Evolutionary conservation across 805 yeast species (phyloP), one percentile per base, ranked within the genome.

Genomic region (Hanseniaspora lindneri): DNA sequence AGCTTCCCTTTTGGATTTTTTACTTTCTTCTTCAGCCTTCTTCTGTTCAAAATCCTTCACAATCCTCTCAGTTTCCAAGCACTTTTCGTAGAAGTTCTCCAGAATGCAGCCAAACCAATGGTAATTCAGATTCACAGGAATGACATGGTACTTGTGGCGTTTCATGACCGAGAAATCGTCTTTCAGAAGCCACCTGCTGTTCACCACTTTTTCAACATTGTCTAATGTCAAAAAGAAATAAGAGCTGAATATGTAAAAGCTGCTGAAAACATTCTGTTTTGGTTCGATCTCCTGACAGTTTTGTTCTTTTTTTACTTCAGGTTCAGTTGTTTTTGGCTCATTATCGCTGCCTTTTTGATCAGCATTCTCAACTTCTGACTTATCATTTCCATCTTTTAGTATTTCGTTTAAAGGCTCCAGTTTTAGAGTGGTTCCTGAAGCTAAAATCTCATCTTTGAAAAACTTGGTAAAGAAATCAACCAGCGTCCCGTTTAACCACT

Each of bases 81-180:
- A 46, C 58, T 54, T 43, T 75, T 67, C 24, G 25, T 46, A 46
- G 56, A 76, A 66, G 52, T 80, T 73, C 51, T 76, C 69, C 3
- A 89, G 74, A 3, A 89, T 73, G 24, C 84, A 79, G 40, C 88
- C 79, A 59, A 79, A 84, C 98, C 98, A 92, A 65, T 92, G 98
- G 34, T 75, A 68, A 35, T 72, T 73, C 53, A 80, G 83, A 61
- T 85, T 84, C 8, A 92, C 79, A 0, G 98, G 98, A 10, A 48
- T 37, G 89, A 69, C 2, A 88, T 71, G 2, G 86, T 66, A 56
- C 72, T 76, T 39, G 75, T 72, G 57, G 72, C 79, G 17, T 66
- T 68, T 62, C 77, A 71, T 2, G 80, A 48, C 34, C 5, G 41
- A 39, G 30, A 41, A 61, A 53, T 85, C 81, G 8, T 82, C 64